Evolutionary conservation across 768 basidiomycete genomes (phyloP).

Genomic region (Saitozyma sp.): DNA sequence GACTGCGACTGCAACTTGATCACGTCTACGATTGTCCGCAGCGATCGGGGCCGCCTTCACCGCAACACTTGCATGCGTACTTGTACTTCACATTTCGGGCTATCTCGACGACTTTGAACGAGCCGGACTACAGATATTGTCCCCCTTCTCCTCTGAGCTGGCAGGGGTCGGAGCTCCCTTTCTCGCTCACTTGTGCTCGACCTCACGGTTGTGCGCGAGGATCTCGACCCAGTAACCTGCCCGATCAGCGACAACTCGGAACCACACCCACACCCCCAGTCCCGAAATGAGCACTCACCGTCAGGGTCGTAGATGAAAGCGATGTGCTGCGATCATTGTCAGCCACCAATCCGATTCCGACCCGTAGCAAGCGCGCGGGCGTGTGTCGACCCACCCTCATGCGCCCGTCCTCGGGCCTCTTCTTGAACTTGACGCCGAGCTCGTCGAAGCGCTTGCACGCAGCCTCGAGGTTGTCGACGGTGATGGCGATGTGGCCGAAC

Average conservation of each 20-base stretch:
- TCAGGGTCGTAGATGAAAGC: constrained; percentile 51
- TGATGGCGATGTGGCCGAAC: constrained; percentile 87
- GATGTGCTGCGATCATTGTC: constrained; percentile 25
- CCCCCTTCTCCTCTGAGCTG: too few species aligned
- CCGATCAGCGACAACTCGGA: background rate
- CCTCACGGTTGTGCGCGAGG: constrained; percentile 33
- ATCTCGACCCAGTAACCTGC: constrained; percentile 51
- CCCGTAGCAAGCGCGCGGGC: background rate
- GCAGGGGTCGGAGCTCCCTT: background rate
- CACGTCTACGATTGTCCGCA: too few species aligned
- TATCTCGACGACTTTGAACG: too few species aligned
- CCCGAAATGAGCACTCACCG: constrained; percentile 16
- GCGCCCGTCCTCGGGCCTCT: constrained; percentile 74
- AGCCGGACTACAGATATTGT: too few species aligned
- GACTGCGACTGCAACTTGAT: too few species aligned
- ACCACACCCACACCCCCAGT: background rate
- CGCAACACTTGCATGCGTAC: too few species aligned
- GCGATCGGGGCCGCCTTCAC: too few species aligned
- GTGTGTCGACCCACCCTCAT: constrained; percentile 60
- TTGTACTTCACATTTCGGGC: too few species aligned
- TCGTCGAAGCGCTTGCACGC: constrained; percentile 81
- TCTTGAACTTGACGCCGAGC: constrained; percentile 81
- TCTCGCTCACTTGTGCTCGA: constrained; percentile 11
- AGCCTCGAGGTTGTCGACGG: constrained; percentile 75
- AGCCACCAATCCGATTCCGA: background rate